Conservation (phyloP, 345 rosid species). For the Camelina sativa region DNA sequence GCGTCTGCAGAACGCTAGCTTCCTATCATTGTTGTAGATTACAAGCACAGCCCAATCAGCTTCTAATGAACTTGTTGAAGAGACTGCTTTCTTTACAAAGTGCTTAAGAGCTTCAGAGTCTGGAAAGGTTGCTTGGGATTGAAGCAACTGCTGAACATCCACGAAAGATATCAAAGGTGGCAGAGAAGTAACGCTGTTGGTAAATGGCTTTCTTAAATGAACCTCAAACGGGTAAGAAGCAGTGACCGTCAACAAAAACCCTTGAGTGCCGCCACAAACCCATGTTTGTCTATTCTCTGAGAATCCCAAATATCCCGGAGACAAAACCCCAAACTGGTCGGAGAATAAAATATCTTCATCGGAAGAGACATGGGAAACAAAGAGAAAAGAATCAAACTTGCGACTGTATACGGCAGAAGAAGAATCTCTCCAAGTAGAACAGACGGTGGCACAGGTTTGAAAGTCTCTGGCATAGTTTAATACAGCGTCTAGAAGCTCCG, state of each 20-base stretch:
- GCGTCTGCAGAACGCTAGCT: constrained; percentile 39
- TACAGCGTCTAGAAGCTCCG: constrained; percentile 31
- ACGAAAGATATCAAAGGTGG: constrained; percentile 33
- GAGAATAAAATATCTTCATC: constrained; percentile 7
- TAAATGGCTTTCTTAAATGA: constrained; percentile 12
- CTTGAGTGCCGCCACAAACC: constrained; percentile 31
- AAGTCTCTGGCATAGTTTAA: constrained; percentile 17
- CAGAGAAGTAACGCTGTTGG: constrained; percentile 11
- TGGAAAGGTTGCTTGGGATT: constrained; percentile 16
- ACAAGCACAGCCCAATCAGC: constrained; percentile 34
- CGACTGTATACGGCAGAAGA: constrained; percentile 13
- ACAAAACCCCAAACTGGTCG: background rate
- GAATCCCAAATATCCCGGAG: background rate
- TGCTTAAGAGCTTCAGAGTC: constrained; percentile 24
- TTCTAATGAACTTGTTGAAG: constrained; percentile 24
- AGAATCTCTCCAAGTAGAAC: constrained; percentile 39
- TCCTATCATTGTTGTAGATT: constrained; percentile 23
- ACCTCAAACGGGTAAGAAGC: constrained; percentile 31
- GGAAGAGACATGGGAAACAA: constrained; percentile 17
- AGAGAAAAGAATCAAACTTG: constrained; percentile 35
- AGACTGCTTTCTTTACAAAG: constrained; percentile 35
- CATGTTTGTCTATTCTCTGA: background rate
- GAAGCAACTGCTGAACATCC: constrained; percentile 33
- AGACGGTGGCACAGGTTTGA: constrained; percentile 27
- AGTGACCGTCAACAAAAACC: constrained; percentile 27